Percentiles rank a stretch among this genome's conserved stretches.
phyloP scores from a whole-genome alignment of 1,139 yeast species.

The Suhomyces taliae region DNA sequence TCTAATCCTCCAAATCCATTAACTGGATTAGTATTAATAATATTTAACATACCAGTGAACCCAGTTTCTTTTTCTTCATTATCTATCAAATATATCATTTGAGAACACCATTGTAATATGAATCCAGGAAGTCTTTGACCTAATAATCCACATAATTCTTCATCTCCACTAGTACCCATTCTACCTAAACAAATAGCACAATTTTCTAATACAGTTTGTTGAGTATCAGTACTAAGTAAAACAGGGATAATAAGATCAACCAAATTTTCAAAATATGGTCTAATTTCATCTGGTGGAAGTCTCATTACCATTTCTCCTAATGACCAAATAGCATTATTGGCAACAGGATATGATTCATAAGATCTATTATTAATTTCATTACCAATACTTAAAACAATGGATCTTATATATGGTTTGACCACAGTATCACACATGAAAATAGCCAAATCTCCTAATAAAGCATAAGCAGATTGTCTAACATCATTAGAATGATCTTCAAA shows the following conservation, averaged over 20 bases:
- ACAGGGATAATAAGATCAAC: slow-evolving; percentile 65
- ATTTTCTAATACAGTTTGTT: slow-evolving; percentile 74
- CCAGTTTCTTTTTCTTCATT: slow-evolving; percentile 82
- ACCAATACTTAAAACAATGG: slow-evolving; percentile 62
- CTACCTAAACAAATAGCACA: slow-evolving; percentile 95
- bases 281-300: slow-evolving; percentile 47
- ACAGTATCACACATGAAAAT: slow-evolving; percentile 56
- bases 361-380: slow-evolving; percentile 61
- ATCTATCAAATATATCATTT: slow-evolving; percentile 63
- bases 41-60: slow-evolving; percentile 71
- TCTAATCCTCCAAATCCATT: slow-evolving; percentile 53
- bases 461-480: slow-evolving; percentile 91
- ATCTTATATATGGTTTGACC: slow-evolving; percentile 57
- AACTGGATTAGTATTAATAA: slow-evolving; percentile 65
- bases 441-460: slow-evolving; percentile 84
- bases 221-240: slow-evolving; percentile 56
- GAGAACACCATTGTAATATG: slow-evolving; percentile 64
- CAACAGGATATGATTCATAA: slow-evolving; percentile 57
- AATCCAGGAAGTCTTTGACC: slow-evolving; percentile 60
- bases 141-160: slow-evolving; percentile 50
- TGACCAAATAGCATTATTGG: slow-evolving; percentile 93
- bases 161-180: slow-evolving; percentile 67
- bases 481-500: slow-evolving; percentile 77
- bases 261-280: slow-evolving; percentile 62
- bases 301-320: slow-evolving; percentile 82